Evolutionary conservation across 2,329 filamentous ascomycete species (phyloP).

Genomic region (Moelleriella libera): DNA sequence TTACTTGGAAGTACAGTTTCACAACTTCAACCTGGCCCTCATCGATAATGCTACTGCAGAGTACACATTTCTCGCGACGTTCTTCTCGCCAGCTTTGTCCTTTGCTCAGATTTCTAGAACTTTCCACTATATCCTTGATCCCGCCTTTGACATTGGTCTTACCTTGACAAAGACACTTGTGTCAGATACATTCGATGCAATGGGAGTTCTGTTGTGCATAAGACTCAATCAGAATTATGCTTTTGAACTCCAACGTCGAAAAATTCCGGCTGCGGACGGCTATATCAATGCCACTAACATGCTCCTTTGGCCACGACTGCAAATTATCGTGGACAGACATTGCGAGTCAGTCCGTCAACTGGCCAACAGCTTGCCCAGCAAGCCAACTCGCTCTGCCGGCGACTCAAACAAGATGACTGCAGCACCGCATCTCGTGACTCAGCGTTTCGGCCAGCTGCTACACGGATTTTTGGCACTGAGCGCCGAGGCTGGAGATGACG

Average conservation of each 20-base stretch:
- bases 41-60: slow-evolving; percentile 90
- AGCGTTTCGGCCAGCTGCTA: slow-evolving; percentile 87
- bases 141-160: slow-evolving; percentile 76
- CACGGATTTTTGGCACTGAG: slow-evolving; percentile 74
- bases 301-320: slow-evolving; percentile 91
- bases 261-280: slow-evolving; percentile 74
- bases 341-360: slow-evolving; percentile 67
- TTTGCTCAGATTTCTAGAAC: slow-evolving; percentile 68
- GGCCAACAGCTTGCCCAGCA: slow-evolving; percentile 36
- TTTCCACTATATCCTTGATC: slow-evolving; percentile 79
- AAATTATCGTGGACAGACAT: slow-evolving; percentile 85
- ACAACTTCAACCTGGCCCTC: slow-evolving; percentile 86
- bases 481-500: slow-evolving; percentile 84
- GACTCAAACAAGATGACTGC: slow-evolving; percentile 51
- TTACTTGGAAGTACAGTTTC: slow-evolving; percentile 81
- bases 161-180: slow-evolving; percentile 62
- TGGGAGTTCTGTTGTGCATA: slow-evolving; percentile 83
- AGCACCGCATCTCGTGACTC: slow-evolving; percentile 82
- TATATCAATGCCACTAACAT: slow-evolving; percentile 95
- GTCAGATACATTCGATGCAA: slow-evolving; percentile 63
- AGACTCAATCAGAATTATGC: slow-evolving; percentile 87
- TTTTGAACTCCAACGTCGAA: slow-evolving; percentile 83
- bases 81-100: slow-evolving; percentile 68
- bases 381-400: slow-evolving; percentile 24
- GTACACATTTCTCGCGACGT: slow-evolving; percentile 83